phyloP scores from a whole-genome alignment of 2,329 filamentous ascomycete species.

The Claviceps pusilla region DNA sequence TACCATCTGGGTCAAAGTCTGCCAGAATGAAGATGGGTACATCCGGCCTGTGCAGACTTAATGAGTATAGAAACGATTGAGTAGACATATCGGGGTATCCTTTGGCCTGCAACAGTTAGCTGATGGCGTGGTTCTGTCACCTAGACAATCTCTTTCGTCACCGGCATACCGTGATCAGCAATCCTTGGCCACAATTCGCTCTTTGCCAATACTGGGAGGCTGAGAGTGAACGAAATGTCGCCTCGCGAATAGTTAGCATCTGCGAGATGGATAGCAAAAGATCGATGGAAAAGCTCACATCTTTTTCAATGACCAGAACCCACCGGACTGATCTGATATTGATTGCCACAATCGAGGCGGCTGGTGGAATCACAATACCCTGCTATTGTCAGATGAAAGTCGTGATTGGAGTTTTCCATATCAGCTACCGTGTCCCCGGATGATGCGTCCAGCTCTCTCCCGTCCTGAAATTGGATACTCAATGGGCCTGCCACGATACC shows the following conservation, averaged over 20 bases:
- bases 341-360: constrained; percentile 32
- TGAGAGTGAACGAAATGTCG: constrained; percentile 57
- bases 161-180: constrained; percentile 49
- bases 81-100: constrained; percentile 68
- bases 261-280: not conserved
- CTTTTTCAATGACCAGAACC: constrained; percentile 68
- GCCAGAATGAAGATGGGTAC: constrained; percentile 49
- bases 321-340: constrained; percentile 38
- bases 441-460: constrained; percentile 21
- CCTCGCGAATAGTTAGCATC: constrained; percentile 28
- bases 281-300: constrained; percentile 29
- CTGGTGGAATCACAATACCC: constrained; percentile 46
- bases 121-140: not conserved
- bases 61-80: constrained; percentile 42
- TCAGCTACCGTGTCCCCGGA: constrained; percentile 16
- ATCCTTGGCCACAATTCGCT: constrained; percentile 36
- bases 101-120: constrained; percentile 43
- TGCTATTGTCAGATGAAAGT: constrained; percentile 17
- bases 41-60: constrained; percentile 31
- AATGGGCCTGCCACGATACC: constrained; percentile 51
- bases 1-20: constrained; percentile 64
- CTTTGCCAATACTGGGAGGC: constrained; percentile 38
- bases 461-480: constrained; percentile 29
- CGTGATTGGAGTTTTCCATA: not conserved
- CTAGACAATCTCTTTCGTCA: not conserved